Evolutionary conservation across 371 early-diverging fungal species (phyloP).

Genomic region (Mucor piriformis): DNA sequence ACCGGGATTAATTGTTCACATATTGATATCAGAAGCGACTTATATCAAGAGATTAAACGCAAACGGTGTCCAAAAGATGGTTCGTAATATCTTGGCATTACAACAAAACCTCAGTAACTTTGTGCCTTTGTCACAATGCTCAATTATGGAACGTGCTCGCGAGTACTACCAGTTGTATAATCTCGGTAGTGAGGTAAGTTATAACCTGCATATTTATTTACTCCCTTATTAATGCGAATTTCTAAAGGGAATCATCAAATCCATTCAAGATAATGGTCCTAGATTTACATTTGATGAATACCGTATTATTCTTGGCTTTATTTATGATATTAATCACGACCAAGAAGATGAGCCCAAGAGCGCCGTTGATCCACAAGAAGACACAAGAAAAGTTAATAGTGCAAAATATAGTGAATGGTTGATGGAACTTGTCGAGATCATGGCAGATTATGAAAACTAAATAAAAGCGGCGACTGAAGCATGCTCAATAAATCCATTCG

Average conservation of each 20-base stretch:
- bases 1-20: constrained; percentile 72
- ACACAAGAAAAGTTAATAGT: constrained; percentile 22
- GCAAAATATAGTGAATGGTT: constrained; percentile 47
- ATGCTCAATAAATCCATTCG: no score
- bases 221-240: background rate
- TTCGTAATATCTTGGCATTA: constrained; percentile 80
- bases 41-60: constrained; percentile 76
- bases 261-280: constrained; percentile 49
- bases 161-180: constrained; percentile 76
- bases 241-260: constrained; percentile 35
- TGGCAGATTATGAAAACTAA: constrained; percentile 48
- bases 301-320: constrained; percentile 45
- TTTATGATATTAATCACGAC: constrained; percentile 41
- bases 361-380: constrained; percentile 10
- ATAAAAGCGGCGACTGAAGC: background rate
- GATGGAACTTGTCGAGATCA: constrained; percentile 46
- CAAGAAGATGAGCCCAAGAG: constrained; percentile 24
- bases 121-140: constrained; percentile 64
- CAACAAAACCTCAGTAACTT: constrained; percentile 90
- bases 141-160: constrained; percentile 69
- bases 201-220: background rate
- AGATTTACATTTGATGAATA: constrained; percentile 55
- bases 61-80: constrained; percentile 79
- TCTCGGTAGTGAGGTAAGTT: constrained; percentile 57
- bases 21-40: constrained; percentile 70